Evolutionary conservation across 1,284 basidiomycete species (phyloP), one percentile per base, ranked within the genome.

Genomic region (Apiotrichum gracile): DNA sequence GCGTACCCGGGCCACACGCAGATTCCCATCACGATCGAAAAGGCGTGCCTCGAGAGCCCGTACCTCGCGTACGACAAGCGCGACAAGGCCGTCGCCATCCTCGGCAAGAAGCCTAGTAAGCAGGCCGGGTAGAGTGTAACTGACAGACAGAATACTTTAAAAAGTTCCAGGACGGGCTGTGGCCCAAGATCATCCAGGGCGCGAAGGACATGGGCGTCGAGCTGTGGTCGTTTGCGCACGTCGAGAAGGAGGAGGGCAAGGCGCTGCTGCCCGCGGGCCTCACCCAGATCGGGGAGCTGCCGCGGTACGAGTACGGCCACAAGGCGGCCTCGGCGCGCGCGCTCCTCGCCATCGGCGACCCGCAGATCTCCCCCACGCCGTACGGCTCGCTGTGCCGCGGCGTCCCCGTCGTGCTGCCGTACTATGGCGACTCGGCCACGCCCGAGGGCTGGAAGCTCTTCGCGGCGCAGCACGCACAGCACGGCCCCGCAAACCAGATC

Each of bases 401-500:
- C 19, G 70, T 67, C 4, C 73, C 73, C 0, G 67, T 71, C 24
- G 63, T 75, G 10, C 49, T 75, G n/a, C 72, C 73, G 6, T 66
- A 66, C 54, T 63, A 65, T 38, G 37, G 13, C 16, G 26, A 24
- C 19, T 8, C 29, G 29, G 42, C 43, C 10, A 17, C 13, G 3
- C 38, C 48, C n/a, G 29, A 16, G 10, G 48, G 48, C 2, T 45
- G 47, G 45, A 17, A 38, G 21, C 22, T 37, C 25, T 54, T 33
- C 41, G 24, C 21, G 14, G n/a, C 24, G 35, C 12, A 9, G n/a
- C 27, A 35, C 16, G 19, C 24, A 10, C 73, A 75, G 51, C 70
- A 72, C 49, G 71, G 70, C 19, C 71, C 71, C 21, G 68, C 68
- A 0, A 50, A 61, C n/a, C 39, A 47, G 1, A 49, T 72, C 21